phyloP scores from a whole-genome alignment of 2,329 filamentous ascomycete genomes.

The Coccinonectria pachysandricola region DNA sequence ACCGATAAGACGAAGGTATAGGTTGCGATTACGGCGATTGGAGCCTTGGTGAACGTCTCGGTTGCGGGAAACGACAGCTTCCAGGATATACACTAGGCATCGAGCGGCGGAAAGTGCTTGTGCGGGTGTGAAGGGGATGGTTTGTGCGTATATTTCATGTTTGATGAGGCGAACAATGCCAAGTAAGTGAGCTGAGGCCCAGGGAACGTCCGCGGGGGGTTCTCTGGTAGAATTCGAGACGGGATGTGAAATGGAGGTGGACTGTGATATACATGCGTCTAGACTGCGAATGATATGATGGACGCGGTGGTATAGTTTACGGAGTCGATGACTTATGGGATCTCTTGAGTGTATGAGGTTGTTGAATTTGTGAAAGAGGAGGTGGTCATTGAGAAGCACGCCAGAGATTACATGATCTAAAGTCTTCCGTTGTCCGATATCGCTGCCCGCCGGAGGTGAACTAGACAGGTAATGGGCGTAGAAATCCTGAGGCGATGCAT shows the following conservation, averaged over 20 bases:
- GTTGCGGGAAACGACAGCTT: slow-evolving; percentile 31
- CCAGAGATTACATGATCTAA: slow-evolving; percentile 41
- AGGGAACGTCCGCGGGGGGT: slow-evolving; percentile 30
- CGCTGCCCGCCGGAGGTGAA: slow-evolving; percentile 18
- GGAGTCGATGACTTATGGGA: slow-evolving; percentile 35
- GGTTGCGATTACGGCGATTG: slow-evolving; percentile 28
- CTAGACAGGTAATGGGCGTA: slow-evolving; percentile 37
- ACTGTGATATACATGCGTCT: too few relatives aligned
- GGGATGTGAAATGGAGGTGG: slow-evolving; percentile 8
- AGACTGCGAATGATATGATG: slow-evolving; percentile 36
- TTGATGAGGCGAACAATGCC: slow-evolving; percentile 33
- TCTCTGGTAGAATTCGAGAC: slow-evolving; percentile 19
- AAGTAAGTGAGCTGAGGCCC: slow-evolving; percentile 39
- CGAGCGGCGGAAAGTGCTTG: slow-evolving; percentile 37
- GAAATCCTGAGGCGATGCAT: slow-evolving; percentile 29
- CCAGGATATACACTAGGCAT: slow-evolving; percentile 38
- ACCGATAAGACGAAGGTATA: slow-evolving; percentile 39
- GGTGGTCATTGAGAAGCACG: slow-evolving; percentile 43
- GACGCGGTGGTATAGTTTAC: slow-evolving; percentile 36
- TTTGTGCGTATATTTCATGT: slow-evolving; percentile 28
- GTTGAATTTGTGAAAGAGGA: slow-evolving; percentile 44
- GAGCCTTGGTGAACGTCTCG: slow-evolving; percentile 23
- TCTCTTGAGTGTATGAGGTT: slow-evolving; percentile 34
- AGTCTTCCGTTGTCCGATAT: slow-evolving; percentile 33
- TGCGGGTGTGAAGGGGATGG: slow-evolving; percentile 24